Evolutionary conservation across 306 rosid genomes (phyloP), one percentile per base, ranked within the genome.

Genomic region (Vicia sativa): DNA sequence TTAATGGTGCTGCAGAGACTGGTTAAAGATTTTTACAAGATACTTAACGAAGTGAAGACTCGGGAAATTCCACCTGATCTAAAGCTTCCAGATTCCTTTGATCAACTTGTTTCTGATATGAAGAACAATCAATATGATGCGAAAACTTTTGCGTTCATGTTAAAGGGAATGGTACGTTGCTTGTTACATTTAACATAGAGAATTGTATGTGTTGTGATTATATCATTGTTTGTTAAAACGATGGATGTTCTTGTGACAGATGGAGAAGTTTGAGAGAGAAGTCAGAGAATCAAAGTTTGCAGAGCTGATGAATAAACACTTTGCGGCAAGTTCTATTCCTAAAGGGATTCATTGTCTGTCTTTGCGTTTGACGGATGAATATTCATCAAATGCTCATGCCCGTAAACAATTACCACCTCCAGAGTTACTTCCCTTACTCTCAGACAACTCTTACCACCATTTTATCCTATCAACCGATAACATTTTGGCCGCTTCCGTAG

Each of bases 371-470:
- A 95, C 99, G 26, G 99, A 95, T 82, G 99, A 95, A 82, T 95
- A 95, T 77, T 90, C 99, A 31, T 90, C 99, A 50, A 95, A 91
- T 84, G 99, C 99, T 63, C 96, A 90, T 69, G 97, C 99, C 25
- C 95, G 97, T 64, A 95, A 87, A 76, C 99, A 95, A 75, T 74
- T 95, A 85, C 99, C 99, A 66, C 83, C 91, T 64, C 97, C 99
- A 25, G 99, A 95, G 74, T 87, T 95, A 66, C 99, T 91, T 68
- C 99, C 99, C 16, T 74, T 88, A 62, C 85, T 95, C 46, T 87
- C 99, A 11, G 95, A 95, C 78, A 95, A 88, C 68, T 82, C 96
- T 31, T 84, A 84, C 82, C 88, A 90, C 83, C 99, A 95, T 83
- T 95, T 95, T 84, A 79, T 95, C 73, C 75, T 95, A 74, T 82